A percentile compares a stretch with the other conserved stretches of the same genome.
phyloP scores from a whole-genome alignment of 495 filamentous ascomycete species.

The Astrocystis sublimbata region DNA sequence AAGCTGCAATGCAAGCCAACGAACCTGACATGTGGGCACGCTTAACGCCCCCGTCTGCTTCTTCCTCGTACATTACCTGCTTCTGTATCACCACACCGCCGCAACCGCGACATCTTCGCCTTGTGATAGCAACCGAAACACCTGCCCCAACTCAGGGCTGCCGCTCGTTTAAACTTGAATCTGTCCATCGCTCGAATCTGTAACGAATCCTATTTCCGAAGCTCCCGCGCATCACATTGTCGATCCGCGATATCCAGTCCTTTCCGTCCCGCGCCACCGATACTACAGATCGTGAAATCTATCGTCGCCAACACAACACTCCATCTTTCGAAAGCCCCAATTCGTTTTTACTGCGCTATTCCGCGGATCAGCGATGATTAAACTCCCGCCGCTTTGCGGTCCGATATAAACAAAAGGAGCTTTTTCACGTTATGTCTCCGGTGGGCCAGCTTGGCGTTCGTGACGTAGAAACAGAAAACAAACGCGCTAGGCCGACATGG shows the following conservation, averaged over 20 bases:
- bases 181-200: not conserved
- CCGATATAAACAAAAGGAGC: not conserved
- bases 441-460: constrained; percentile 17
- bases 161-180: constrained; percentile 8
- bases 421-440: constrained; percentile 18
- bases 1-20: constrained; percentile 6
- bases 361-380: constrained; percentile 10
- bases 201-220: not conserved
- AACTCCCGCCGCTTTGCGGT: constrained; percentile 13
- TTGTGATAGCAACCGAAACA: not conserved
- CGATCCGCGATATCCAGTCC: not conserved
- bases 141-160: not conserved
- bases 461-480: constrained; percentile 27
- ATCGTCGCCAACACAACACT: not conserved
- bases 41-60: no score
- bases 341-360: not conserved
- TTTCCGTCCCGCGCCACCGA: not conserved
- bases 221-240: not conserved
- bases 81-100: no score
- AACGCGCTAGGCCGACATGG: not conserved
- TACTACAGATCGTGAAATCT: not conserved
- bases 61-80: no score
- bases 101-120: no score
- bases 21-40: not conserved
- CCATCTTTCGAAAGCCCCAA: not conserved